These are phyloP conservation scores for Termitomyces sp. DNA, from an alignment of 1,284 basidiomycete species.

Conservation along the genomic window DNA sequence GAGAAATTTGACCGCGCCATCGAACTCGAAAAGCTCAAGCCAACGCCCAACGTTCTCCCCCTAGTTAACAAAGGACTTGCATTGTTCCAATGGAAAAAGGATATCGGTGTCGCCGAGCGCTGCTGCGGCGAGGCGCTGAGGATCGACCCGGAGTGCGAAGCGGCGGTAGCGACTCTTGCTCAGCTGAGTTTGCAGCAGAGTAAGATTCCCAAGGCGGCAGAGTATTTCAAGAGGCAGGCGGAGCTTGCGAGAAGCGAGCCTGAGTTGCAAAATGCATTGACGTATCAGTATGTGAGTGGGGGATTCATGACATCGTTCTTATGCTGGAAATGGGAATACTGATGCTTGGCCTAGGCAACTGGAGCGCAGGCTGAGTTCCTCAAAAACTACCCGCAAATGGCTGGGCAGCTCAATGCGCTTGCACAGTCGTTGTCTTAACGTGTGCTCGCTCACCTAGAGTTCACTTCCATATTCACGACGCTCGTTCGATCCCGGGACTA, in stretches of 20 bases:
- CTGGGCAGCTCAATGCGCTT: conserved; percentile 55
- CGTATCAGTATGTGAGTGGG: conserved; percentile 72
- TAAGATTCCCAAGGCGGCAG: conserved; percentile 82
- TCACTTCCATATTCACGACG: neutral
- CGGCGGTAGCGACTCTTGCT: conserved; percentile 92
- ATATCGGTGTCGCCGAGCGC: conserved; percentile 76
- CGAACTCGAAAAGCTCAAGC: conserved; percentile 74
- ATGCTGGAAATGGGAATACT: neutral
- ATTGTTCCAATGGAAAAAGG: conserved; percentile 95
- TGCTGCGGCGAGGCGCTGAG: conserved; percentile 86
- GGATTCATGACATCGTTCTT: neutral
- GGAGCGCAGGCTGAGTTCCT: conserved; percentile 78
- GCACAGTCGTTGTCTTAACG: conserved; percentile 30
- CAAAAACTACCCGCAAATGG: conserved; percentile 78
- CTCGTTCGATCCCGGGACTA: neutral
- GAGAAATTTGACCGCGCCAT: conserved; percentile 93
- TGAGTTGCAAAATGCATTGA: conserved; percentile 86
- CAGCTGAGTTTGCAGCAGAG: conserved; percentile 92
- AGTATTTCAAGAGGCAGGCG: conserved; percentile 83
- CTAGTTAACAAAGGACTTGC: conserved; percentile 97
- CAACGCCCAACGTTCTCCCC: conserved; percentile 82
- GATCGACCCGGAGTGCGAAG: conserved; percentile 92
- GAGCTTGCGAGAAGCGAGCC: conserved; percentile 88
- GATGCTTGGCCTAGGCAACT: conserved; percentile 53
- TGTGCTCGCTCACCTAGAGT: neutral